Base-by-base conservation (phyloP, 257 asterid genomes). In the Gentiana dahurica region DNA sequence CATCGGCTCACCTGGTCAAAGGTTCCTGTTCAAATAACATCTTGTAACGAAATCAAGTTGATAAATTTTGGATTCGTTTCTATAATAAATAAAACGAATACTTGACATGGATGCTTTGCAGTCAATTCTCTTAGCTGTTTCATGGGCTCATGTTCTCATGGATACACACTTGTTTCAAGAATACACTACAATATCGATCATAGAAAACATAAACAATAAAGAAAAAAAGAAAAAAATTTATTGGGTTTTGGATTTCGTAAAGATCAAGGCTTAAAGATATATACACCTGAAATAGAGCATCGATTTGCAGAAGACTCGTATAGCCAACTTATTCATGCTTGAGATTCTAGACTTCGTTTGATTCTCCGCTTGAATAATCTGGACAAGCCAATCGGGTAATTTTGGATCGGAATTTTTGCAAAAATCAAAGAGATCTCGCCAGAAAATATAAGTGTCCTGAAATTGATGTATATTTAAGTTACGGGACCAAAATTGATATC, bases 91-190 rank as follows among this genome's bases (percentile, higher is more conserved):
- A 41, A 10, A 41, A 10, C 9, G 5, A 12, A 2, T 60, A 70
- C 73, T 49, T 54, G 82, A 95, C 92, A 81, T 70, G 97, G 97
- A 71, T 89, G 97, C 59, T 81, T 86, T 51, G 97, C 94, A 34
- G 97, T 89, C 5, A 89, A 54, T 70, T 86, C 95, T 49, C 95
- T 71, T 32, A 89, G 92, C 75, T 89, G 92, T 61, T 89, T 89
- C 97, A 86, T 83, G 64, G 85, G n/a, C 68, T 75, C 94, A 6
- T 89, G 95, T 75, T 89, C 97, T 51, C 73, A 83, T 4, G 97
- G 97, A 38, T 86, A 86, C 36, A 89, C 97, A 46, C 95, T 89
- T 3, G 95, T 89, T 63, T 89, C 94, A 5, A 89, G 83, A 68
- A 89, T 86, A 49, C 86, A 86, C 95, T 88, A 81, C 62, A 49